Evolutionary conservation across 2,329 filamentous ascomycete genomes (phyloP).

Genomic region (Fusarium sp.): DNA sequence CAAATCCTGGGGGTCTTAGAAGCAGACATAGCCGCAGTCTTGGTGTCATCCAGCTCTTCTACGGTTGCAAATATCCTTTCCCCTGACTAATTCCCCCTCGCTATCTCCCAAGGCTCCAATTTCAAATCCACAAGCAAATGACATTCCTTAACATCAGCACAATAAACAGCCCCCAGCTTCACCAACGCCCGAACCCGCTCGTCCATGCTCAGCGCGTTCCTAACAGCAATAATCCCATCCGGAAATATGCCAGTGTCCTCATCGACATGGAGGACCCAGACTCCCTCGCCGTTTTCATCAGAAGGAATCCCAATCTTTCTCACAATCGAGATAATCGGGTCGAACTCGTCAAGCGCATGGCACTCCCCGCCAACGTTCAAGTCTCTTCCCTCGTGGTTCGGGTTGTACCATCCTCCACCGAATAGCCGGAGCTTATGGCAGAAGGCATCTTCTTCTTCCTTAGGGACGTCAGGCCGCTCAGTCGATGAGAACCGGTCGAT

Average conservation of each 20-base stretch:
- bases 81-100: background rate
- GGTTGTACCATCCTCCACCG: slow-evolving; percentile 15
- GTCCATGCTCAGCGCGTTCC: slow-evolving; percentile 14
- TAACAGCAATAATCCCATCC: slow-evolving; percentile 10
- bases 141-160: background rate
- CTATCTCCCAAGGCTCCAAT: background rate
- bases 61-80: background rate
- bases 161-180: slow-evolving; percentile 7
- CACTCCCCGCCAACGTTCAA: slow-evolving; percentile 9
- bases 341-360: slow-evolving; percentile 7
- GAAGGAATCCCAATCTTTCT: slow-evolving; percentile 15
- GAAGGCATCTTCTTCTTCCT: slow-evolving; percentile 19
- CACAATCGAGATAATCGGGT: slow-evolving; percentile 10
- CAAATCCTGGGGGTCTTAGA: too few species aligned
- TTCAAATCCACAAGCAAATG: background rate
- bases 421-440: slow-evolving; percentile 16
- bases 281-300: slow-evolving; percentile 7
- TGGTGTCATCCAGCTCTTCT: too few species aligned
- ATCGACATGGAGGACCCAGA: slow-evolving; percentile 14
- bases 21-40: too few species aligned
- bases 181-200: slow-evolving; percentile 15
- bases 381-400: slow-evolving; percentile 11
- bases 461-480: slow-evolving; percentile 10
- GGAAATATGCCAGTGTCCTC: slow-evolving; percentile 12
- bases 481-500: slow-evolving; percentile 20